A percentile compares a stretch with the other conserved stretches of the same genome.
Evolutionary conservation across 2,329 filamentous ascomycete genomes (phyloP).

Genomic region (Annulohypoxylon truncatum): DNA sequence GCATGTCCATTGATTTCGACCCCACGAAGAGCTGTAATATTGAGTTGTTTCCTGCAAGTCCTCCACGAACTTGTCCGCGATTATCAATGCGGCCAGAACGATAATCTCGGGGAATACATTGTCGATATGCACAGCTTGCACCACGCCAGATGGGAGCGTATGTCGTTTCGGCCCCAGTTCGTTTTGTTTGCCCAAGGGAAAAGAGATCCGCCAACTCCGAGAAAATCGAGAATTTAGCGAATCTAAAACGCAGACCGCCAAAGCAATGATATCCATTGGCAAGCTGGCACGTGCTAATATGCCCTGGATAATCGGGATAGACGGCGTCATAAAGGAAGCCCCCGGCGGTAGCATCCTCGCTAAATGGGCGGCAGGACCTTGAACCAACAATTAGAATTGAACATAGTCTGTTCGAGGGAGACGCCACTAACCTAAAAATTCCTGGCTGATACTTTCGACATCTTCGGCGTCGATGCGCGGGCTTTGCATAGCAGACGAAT

Average conservation of each 20-base stretch:
- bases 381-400: slow-evolving; percentile 23
- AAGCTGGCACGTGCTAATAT: slow-evolving; percentile 69
- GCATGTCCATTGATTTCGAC: slow-evolving; percentile 66
- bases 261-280: slow-evolving; percentile 70
- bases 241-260: slow-evolving; percentile 75
- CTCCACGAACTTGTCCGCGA: slow-evolving; percentile 74
- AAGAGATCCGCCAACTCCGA: slow-evolving; percentile 69
- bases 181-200: slow-evolving; percentile 58
- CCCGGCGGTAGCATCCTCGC: slow-evolving; percentile 73
- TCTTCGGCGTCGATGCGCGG: slow-evolving; percentile 58
- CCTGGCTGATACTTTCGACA: slow-evolving; percentile 57
- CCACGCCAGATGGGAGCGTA: slow-evolving; percentile 57
- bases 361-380: slow-evolving; percentile 74
- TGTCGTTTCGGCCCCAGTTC: slow-evolving; percentile 52
- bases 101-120: slow-evolving; percentile 71
- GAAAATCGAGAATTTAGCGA: slow-evolving; percentile 72
- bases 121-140: slow-evolving; percentile 65
- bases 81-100: slow-evolving; percentile 69
- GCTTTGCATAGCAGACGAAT: slow-evolving; percentile 58
- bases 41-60: slow-evolving; percentile 66
- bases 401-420: slow-evolving; percentile 14
- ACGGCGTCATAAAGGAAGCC: slow-evolving; percentile 69
- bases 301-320: slow-evolving; percentile 68
- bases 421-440: slow-evolving; percentile 55
- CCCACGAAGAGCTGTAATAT: slow-evolving; percentile 67